Percentiles rank a stretch among this genome's conserved stretches.
Evolutionary conservation across 1,139 yeast genomes (phyloP).

Genomic region (Yamadazyma oceani): DNA sequence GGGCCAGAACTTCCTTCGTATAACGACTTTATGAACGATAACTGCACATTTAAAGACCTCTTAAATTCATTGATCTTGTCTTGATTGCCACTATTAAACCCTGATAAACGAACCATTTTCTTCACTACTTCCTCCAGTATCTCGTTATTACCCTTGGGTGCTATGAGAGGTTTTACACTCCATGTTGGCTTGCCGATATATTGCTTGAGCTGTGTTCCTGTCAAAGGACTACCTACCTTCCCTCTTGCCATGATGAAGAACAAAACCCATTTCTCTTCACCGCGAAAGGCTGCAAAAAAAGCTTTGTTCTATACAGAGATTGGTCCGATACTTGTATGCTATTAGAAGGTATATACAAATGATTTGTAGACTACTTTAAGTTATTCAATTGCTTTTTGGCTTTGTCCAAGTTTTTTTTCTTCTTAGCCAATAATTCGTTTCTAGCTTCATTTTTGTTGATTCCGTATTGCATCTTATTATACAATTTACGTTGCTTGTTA

Average conservation of each 20-base stretch:
- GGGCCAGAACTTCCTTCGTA: conserved; percentile 24
- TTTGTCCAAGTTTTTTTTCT: conserved; percentile 76
- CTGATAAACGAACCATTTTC: conserved; percentile 46
- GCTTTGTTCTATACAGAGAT: no score
- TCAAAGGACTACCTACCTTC: neutral
- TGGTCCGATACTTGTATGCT: neutral
- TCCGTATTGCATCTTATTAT: conserved; percentile 94
- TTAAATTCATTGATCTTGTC: conserved; percentile 25
- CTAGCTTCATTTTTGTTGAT: conserved; percentile 81
- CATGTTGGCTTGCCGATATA: conserved; percentile 26
- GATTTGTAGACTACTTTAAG: conserved; percentile 18
- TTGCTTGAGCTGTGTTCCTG: conserved; percentile 8
- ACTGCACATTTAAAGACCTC: conserved; percentile 41
- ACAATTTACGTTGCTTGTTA: conserved; percentile 90
- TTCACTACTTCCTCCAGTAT: conserved; percentile 17
- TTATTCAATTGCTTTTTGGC: conserved; percentile 57
- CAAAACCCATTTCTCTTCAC: no score
- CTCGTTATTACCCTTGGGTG: conserved; percentile 9
- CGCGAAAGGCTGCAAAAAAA: no score
- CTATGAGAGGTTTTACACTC: conserved; percentile 27
- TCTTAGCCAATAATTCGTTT: conserved; percentile 69
- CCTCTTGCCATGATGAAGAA: neutral
- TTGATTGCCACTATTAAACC: conserved; percentile 32
- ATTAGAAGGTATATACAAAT: neutral
- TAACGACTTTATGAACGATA: conserved; percentile 45